A percentile compares a stretch with the other conserved stretches of the same genome.
phyloP scores from a whole-genome alignment of 2,329 filamentous ascomycete species.

The Bipolaris sorokiniana region DNA sequence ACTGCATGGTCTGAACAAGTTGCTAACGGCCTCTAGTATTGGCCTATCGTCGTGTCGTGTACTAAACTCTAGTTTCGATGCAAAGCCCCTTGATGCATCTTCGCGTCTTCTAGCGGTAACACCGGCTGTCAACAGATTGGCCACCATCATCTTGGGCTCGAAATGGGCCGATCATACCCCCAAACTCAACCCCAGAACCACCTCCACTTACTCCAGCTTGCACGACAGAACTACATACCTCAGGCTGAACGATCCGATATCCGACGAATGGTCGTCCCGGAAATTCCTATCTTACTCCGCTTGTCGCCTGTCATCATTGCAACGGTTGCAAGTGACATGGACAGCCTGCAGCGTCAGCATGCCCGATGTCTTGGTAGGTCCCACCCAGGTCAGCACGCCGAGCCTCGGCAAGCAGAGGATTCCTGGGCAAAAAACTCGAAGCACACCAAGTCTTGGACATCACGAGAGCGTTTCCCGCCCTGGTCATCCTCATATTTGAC shows the following conservation, averaged over 20 bases:
- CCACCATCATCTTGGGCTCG: neutral
- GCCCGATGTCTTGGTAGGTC: neutral
- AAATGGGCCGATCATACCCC: slow-evolving; percentile 1
- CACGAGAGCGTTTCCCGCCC: slow-evolving; percentile 4
- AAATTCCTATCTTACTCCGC: neutral
- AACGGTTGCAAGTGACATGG: neutral
- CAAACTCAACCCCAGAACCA: neutral
- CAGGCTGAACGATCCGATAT: neutral
- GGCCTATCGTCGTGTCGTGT: neutral
- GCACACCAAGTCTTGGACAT: neutral
- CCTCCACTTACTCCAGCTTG: neutral
- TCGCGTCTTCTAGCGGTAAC: slow-evolving; percentile 3
- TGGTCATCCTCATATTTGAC: neutral
- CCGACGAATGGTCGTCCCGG: neutral
- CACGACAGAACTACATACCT: neutral
- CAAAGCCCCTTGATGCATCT: neutral
- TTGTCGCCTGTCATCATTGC: neutral
- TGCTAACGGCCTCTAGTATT: neutral
- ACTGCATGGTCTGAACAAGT: neutral
- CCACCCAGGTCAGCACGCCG: neutral
- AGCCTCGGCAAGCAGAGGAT: slow-evolving; percentile 6
- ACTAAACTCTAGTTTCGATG: neutral
- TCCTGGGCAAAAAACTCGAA: slow-evolving; percentile 7
- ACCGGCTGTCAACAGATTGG: neutral
- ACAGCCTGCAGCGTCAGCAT: neutral